Conservation (phyloP, 208 protist species). For the Crithidia brevicula region DNA sequence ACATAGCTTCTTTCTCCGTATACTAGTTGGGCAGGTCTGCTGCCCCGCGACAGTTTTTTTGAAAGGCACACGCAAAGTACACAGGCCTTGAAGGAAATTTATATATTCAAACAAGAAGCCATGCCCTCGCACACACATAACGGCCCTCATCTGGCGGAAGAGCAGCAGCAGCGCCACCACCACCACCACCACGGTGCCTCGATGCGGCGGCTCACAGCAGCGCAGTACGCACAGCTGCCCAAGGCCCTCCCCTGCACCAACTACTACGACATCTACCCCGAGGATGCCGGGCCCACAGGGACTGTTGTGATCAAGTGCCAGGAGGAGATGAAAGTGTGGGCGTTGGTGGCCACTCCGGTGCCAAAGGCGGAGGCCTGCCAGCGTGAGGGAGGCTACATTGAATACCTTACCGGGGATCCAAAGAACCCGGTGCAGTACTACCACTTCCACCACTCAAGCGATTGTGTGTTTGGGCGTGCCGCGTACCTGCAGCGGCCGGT, state of each 20-base stretch:
- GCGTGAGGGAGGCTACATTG: neutral
- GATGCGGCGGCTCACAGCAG: neutral
- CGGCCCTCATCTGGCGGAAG: too few relatives aligned
- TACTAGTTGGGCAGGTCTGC: too few relatives aligned
- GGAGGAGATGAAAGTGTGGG: neutral
- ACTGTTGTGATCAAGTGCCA: neutral
- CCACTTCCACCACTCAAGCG: slow-evolving; percentile 1
- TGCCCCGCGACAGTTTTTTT: too few relatives aligned
- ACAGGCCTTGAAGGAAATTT: too few relatives aligned
- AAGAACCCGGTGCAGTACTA: slow-evolving; percentile 5
- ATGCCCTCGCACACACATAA: too few relatives aligned
- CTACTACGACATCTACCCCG: neutral
- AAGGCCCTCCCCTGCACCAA: neutral
- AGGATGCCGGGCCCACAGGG: neutral
- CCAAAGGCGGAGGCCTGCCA: neutral
- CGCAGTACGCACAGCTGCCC: neutral
- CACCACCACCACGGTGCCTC: neutral
- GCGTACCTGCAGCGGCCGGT: neutral
- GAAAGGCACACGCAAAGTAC: too few relatives aligned
- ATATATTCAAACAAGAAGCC: too few relatives aligned
- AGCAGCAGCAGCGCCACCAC: too few relatives aligned
- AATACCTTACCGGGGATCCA: neutral
- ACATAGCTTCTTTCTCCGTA: too few relatives aligned
- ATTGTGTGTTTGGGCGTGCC: neutral
- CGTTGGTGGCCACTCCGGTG: neutral